phyloP scores from a whole-genome alignment of 78 protist species.

The Speleostelium caveatum region DNA sequence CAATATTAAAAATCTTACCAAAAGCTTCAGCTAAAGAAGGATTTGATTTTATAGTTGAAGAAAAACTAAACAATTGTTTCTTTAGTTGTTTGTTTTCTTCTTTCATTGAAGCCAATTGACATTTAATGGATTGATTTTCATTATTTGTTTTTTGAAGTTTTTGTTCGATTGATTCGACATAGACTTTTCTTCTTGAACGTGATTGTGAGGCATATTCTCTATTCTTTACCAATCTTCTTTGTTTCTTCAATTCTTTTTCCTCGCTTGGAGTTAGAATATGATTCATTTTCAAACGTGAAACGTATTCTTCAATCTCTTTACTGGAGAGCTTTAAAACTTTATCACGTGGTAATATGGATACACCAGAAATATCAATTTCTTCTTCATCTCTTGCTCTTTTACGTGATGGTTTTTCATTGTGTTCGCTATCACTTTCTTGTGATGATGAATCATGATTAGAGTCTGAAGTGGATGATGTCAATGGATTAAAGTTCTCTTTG shows the following conservation, averaged over 20 bases:
- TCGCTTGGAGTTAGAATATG: conserved; percentile 46
- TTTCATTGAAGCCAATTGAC: conserved; percentile 22
- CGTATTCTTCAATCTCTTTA: conserved; percentile 74
- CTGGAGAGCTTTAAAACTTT: conserved; percentile 54
- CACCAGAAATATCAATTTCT: conserved; percentile 42
- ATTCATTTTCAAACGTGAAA: conserved; percentile 15
- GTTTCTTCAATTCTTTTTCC: conserved; percentile 66
- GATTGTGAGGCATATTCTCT: conserved; percentile 80
- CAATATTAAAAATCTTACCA: conserved; percentile 46
- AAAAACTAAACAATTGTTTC: conserved; percentile 26
- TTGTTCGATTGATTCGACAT: conserved; percentile 53
- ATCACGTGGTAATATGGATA: conserved; percentile 25
- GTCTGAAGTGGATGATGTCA: not conserved
- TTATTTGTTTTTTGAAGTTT: conserved; percentile 51
- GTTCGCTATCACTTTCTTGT: conserved; percentile 33
- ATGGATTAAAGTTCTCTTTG: not conserved
- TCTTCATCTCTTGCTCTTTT: conserved; percentile 21
- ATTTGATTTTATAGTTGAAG: conserved; percentile 29
- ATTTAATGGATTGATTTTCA: not conserved
- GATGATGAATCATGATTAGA: conserved; percentile 38
- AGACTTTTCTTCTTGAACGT: conserved; percentile 61
- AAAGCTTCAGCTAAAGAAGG: conserved; percentile 63
- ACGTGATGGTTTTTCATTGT: not conserved
- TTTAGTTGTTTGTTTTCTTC: conserved; percentile 45
- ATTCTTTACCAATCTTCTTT: conserved; percentile 68